Evolutionary conservation across 345 rosid species (phyloP).

Genomic region (Triadica sebifera): DNA sequence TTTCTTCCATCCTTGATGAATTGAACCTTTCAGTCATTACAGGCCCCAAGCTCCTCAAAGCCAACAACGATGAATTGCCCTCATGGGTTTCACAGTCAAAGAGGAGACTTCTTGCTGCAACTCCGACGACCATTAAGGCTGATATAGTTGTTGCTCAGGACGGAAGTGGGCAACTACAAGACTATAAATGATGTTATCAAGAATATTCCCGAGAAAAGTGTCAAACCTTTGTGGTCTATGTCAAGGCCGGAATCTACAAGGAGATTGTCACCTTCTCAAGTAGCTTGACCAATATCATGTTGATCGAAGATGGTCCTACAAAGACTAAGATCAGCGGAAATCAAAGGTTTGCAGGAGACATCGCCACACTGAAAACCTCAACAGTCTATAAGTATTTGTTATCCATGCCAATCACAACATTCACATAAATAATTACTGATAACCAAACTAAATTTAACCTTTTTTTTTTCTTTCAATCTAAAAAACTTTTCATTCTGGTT

Average conservation of each 20-base stretch:
- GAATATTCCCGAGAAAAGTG: constrained; percentile 37
- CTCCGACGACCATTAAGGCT: constrained; percentile 32
- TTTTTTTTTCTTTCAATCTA: too few species aligned
- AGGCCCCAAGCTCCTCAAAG: constrained; percentile 3
- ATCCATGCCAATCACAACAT: too few species aligned
- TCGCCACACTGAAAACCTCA: constrained; percentile 48
- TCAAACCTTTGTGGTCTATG: constrained; percentile 48
- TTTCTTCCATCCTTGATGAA: constrained; percentile 31
- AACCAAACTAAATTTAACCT: too few species aligned
- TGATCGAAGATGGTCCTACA: constrained; percentile 70
- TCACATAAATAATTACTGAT: too few species aligned
- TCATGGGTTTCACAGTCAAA: constrained; percentile 42
- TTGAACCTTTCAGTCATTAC: constrained; percentile 22
- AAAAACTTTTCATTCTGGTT: not conserved
- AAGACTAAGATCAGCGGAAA: constrained; percentile 65
- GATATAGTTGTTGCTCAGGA: constrained; percentile 63
- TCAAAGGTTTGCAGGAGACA: constrained; percentile 43
- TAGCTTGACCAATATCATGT: constrained; percentile 36
- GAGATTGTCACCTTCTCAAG: constrained; percentile 46
- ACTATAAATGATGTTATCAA: constrained; percentile 56
- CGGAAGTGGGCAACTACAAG: constrained; percentile 62
- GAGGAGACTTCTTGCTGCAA: constrained; percentile 37
- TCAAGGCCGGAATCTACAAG: constrained; percentile 65
- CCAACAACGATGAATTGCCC: constrained; percentile 35
- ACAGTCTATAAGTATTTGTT: constrained; percentile 46